Evolutionary conservation across 2,329 filamentous ascomycete genomes (phyloP), one percentile per base, ranked within the genome.

Genomic region (Aspergillus pseudonomiae): DNA sequence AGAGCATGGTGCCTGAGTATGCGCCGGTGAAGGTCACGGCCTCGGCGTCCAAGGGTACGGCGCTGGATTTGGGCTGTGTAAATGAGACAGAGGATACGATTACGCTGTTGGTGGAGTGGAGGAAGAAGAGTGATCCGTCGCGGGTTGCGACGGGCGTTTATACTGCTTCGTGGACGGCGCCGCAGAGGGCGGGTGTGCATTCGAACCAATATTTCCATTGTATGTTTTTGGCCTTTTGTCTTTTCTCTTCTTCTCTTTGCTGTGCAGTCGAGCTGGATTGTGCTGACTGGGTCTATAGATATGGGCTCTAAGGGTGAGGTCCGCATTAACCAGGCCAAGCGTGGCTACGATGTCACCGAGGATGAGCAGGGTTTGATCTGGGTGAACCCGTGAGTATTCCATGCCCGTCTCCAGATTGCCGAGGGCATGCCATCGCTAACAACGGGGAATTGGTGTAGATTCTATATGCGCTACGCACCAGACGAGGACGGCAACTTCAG

Each of bases 151-250:
- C 93, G 1, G 94, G 89, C 61, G 93, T 97, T 9, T 97, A 96
- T 80, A 97, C 94, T 14, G 92, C 94, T 12, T 94, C 91, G 46
- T 97, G 94, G 94, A 97, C 94, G 1, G 94, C 94, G 7, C 94
- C 94, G 14, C 91, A 96, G 77, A 91, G 90, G 73, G 94, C 94
- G 0, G 94, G 94, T 57, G 93, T 97, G n/a, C 94, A 97, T 81
- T 94, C 91, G 1, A 96, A 96, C 78, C 94, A 97, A 81, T 95
- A 97, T 81, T 97, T 97, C 83, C 94, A 97, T 80, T 97, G 79
- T 81, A 74, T 34, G 77, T 39, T 48, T 28, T 11, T 24, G 6
- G 3, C 52, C 70, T 32, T 48, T 26, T 30, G 45, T 30, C 6
- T 53, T 5, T 30, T 34, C 3, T n/a, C 32, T 7, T 30, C 7